Base-by-base conservation (phyloP, 2,329 filamentous ascomycete species). In the Diaporthe destruens region DNA sequence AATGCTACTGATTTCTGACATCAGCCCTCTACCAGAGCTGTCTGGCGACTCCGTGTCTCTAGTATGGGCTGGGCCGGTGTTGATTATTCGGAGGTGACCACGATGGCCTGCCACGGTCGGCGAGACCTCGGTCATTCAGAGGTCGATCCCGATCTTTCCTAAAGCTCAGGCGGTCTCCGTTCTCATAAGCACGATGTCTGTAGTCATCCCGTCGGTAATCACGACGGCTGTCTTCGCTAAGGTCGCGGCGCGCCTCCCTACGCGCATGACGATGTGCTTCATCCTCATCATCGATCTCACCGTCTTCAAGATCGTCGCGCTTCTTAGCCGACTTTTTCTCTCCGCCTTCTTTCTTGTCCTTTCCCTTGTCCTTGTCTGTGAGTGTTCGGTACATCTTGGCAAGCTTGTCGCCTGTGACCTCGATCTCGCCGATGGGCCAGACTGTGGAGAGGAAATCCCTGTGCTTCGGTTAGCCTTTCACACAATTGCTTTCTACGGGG, bases 371-470 rank as follows among this genome's bases (percentile, higher is more conserved):
- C 74, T 81, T 81, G 44, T 80, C 78, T 32, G 77, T 72, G 29
- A 83, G 78, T 8, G 80, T 78, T 39, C 79, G 77, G 75, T 81
- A 83, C 81, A 83, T 83, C 51, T 76, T 77, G 49, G 81, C 80
- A 25, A 83, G 78, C 65, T 80, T 78, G 74, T 78, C 77, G 25
- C 81, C 81, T 0, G 81, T 80, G 8, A 83, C 81, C 20, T 79
- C 80, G 39, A 81, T 79, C 7, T 83, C 80, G 34, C 80, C 80
- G 32, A 83, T 77, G 14, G 81, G 81, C 81, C 81, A 83, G 69
- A 83, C 82, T 9, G 81, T 82, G 6, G 81, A 82, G 69, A 83
- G 71, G 69, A 83, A 82, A 69, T 82, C 80, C 81, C 80, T 82
- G 49, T 2, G n/a, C 25, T 16, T 16, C 53, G 42, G 76, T 80